Percentiles rank a stretch among this genome's conserved stretches.
phyloP scores from a whole-genome alignment of 2,329 filamentous ascomycete species.

The Neonectria sp. region DNA sequence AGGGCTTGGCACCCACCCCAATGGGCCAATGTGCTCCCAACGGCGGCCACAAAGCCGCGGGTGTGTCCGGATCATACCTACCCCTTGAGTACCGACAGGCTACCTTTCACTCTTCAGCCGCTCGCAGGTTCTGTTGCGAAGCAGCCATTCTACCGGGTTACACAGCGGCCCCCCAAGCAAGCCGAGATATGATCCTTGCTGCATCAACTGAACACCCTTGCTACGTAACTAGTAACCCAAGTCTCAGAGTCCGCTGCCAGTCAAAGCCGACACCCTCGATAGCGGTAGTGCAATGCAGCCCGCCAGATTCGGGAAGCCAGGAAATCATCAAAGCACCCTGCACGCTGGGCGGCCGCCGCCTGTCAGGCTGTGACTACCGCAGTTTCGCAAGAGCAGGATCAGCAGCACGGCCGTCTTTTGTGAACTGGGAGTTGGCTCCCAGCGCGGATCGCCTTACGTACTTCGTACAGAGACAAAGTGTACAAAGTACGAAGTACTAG shows the following conservation, averaged over 20 bases:
- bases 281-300: constrained; percentile 44
- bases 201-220: constrained; percentile 35
- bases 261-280: constrained; percentile 34
- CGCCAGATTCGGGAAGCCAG: constrained; percentile 43
- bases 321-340: constrained; percentile 29
- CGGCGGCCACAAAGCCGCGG: constrained; percentile 29
- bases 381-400: constrained; percentile 16
- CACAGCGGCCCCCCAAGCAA: constrained; percentile 32
- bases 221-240: constrained; percentile 30
- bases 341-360: constrained; percentile 27
- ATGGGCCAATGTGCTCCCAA: constrained; percentile 16
- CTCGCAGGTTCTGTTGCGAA: constrained; percentile 12
- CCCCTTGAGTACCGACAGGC: background rate
- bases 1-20: constrained; percentile 38
- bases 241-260: constrained; percentile 30
- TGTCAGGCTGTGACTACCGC: constrained; percentile 18
- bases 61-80: constrained; percentile 37
- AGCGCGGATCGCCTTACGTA: constrained; percentile 9
- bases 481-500: constrained; percentile 4
- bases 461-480: constrained; percentile 11
- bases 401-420: constrained; percentile 11
- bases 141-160: constrained; percentile 22
- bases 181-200: constrained; percentile 33
- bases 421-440: constrained; percentile 16
- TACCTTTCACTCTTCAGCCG: constrained; percentile 16